These are phyloP conservation scores for Malbranchea zuffiana DNA, from an alignment of 2,329 filamentous ascomycete genomes.

Conservation along the genomic window DNA sequence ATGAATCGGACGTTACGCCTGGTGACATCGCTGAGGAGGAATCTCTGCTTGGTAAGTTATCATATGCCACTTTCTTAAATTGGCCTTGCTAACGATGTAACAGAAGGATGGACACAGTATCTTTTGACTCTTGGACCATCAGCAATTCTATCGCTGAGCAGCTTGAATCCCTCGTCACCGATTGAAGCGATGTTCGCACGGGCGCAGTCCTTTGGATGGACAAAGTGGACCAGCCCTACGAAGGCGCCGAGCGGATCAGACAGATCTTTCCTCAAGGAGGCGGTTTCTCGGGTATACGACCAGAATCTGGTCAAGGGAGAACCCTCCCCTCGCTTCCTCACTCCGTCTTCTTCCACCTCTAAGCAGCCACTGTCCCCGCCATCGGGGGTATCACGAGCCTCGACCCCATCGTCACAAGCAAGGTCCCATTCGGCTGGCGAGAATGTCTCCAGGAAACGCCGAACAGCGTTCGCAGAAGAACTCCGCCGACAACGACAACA, in stretches of 20 bases:
- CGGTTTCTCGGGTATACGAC: constrained; percentile 50
- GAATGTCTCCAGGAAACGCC: constrained; percentile 20
- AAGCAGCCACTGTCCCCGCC: constrained; percentile 12
- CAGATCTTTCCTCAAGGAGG: constrained; percentile 49
- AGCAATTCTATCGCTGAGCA: constrained; percentile 44
- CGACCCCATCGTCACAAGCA: constrained; percentile 9
- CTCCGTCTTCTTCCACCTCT: constrained; percentile 9
- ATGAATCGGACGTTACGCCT: constrained; percentile 41
- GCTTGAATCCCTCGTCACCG: constrained; percentile 29
- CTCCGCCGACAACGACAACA: constrained; percentile 22
- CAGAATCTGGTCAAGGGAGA: constrained; percentile 21
- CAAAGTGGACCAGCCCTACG: constrained; percentile 42
- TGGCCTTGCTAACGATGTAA: constrained; percentile 2
- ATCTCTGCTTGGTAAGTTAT: constrained; percentile 39
- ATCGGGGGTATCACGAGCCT: constrained; percentile 2
- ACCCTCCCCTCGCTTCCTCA: not conserved
- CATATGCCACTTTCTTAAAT: not conserved
- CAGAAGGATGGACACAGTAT: constrained; percentile 52
- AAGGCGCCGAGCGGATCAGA: constrained; percentile 36
- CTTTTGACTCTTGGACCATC: constrained; percentile 49
- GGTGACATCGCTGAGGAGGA: constrained; percentile 37
- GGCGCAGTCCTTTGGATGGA: constrained; percentile 46
- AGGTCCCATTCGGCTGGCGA: constrained; percentile 8
- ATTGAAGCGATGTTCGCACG: constrained; percentile 40
- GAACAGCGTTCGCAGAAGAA: constrained; percentile 25